phyloP scores from a whole-genome alignment of 768 basidiomycete species.

The Calocybe indica region DNA sequence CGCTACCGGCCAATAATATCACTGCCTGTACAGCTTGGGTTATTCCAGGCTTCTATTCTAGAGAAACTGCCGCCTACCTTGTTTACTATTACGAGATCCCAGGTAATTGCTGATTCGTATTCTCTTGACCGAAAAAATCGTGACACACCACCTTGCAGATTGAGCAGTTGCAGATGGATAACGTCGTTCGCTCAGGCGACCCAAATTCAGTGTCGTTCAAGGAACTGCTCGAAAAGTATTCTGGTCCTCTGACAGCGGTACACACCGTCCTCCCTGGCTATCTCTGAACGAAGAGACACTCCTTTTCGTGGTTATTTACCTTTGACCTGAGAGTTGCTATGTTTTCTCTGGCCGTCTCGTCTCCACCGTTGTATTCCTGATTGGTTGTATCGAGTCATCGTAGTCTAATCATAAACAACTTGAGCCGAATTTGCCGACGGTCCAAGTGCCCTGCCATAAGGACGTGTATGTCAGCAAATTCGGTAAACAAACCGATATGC shows the following conservation, averaged over 20 bases:
- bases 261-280: constrained; percentile 55
- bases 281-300: constrained; percentile 11
- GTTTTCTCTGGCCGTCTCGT: too few relatives aligned
- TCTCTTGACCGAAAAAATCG: background rate
- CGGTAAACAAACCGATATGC: too few relatives aligned
- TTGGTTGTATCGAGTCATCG: too few relatives aligned
- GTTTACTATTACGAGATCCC: constrained; percentile 65
- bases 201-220: constrained; percentile 27
- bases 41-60: constrained; percentile 57
- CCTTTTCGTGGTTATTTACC: too few relatives aligned
- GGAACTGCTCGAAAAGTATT: constrained; percentile 31
- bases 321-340: too few relatives aligned
- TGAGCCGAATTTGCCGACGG: too few relatives aligned
- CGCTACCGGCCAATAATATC: constrained; percentile 55
- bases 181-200: constrained; percentile 33
- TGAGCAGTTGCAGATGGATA: constrained; percentile 56
- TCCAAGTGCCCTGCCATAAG: too few relatives aligned
- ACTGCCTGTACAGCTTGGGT: constrained; percentile 57
- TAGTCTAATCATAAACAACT: too few relatives aligned
- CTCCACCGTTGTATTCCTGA: too few relatives aligned
- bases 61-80: constrained; percentile 59
- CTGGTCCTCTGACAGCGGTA: constrained; percentile 38
- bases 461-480: too few relatives aligned
- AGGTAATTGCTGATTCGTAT: constrained; percentile 34
- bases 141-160: constrained; percentile 32